Evolutionary conservation across 2,329 filamentous ascomycete genomes (phyloP).

Genomic region (Elsinoe necatrix): DNA sequence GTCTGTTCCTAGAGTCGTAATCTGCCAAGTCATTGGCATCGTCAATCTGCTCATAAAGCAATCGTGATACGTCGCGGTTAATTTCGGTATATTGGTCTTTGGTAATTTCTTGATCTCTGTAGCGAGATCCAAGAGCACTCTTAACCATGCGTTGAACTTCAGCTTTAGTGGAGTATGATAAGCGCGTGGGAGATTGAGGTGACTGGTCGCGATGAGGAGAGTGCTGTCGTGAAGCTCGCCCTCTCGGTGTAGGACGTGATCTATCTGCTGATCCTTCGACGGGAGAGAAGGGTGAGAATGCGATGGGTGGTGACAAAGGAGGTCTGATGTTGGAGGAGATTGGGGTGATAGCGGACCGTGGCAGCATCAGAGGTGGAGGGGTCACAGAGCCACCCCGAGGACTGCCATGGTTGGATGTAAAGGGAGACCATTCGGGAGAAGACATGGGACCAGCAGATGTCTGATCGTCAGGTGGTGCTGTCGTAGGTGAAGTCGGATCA

Average conservation of each 20-base stretch:
- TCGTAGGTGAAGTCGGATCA: conserved; percentile 5
- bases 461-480: conserved; percentile 30
- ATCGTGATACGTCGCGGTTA: conserved; percentile 80
- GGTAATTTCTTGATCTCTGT: conserved; percentile 67
- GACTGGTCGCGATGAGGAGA: conserved; percentile 54
- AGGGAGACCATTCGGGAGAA: conserved; percentile 60
- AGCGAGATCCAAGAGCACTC: conserved; percentile 70
- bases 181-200: conserved; percentile 30
- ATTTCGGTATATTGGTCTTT: conserved; percentile 89
- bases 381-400: conserved; percentile 60
- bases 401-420: conserved; percentile 56
- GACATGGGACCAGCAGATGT: conserved; percentile 37
- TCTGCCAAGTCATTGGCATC: conserved; percentile 48
- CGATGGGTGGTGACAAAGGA: conserved; percentile 52
- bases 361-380: conserved; percentile 56
- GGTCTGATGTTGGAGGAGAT: conserved; percentile 65
- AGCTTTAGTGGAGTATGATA: conserved; percentile 77
- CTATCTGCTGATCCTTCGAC: conserved; percentile 23
- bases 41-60: conserved; percentile 65
- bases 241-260: conserved; percentile 26
- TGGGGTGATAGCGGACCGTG: conserved; percentile 56
- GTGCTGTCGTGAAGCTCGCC: conserved; percentile 44
- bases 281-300: conserved; percentile 18
- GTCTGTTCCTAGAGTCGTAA: conserved; percentile 56
- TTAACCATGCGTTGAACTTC: conserved; percentile 86